Evolutionary conservation across 164 flowering plant species (phyloP).

Genomic region (Warburgia ugandensis): DNA sequence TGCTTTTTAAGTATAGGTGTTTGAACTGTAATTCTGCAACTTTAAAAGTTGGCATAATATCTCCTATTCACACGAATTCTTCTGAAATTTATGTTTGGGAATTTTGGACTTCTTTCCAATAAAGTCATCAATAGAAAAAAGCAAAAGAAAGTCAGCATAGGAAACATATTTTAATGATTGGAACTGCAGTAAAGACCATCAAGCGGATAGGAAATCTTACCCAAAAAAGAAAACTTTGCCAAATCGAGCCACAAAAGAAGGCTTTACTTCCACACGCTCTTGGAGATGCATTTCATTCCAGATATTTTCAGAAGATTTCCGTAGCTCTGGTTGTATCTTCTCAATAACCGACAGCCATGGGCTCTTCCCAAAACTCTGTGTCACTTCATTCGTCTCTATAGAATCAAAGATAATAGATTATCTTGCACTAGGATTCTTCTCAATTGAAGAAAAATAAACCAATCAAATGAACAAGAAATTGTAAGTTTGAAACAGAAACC

Average conservation of each 20-base stretch:
- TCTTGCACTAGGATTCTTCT: not conserved
- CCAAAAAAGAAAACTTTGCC: slow-evolving; percentile 36
- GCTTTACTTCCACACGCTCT: slow-evolving; percentile 16
- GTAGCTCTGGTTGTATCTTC: slow-evolving; percentile 25
- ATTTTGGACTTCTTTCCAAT: too few relatives aligned
- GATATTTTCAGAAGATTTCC: slow-evolving; percentile 19
- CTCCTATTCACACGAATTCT: too few relatives aligned
- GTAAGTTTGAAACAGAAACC: slow-evolving; percentile 18
- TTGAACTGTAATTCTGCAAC: too few relatives aligned
- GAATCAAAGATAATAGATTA: slow-evolving; percentile 4
- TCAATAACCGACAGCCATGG: slow-evolving; percentile 23
- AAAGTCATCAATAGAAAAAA: too few relatives aligned
- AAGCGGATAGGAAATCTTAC: slow-evolving; percentile 15
- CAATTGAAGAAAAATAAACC: not conserved
- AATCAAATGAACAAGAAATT: not conserved
- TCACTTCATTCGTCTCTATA: slow-evolving; percentile 13
- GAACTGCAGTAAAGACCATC: too few relatives aligned
- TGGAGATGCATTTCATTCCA: slow-evolving; percentile 17
- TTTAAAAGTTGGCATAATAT: too few relatives aligned
- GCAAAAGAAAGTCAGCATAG: too few relatives aligned
- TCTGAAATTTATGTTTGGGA: too few relatives aligned
- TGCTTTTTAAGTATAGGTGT: too few relatives aligned
- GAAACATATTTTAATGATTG: too few relatives aligned
- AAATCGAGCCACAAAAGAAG: slow-evolving; percentile 32
- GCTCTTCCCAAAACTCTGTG: not conserved